A percentile compares a stretch with the other conserved stretches of the same genome.
phyloP scores from a whole-genome alignment of 306 rosid species.

The Quercus aquifolioides region DNA sequence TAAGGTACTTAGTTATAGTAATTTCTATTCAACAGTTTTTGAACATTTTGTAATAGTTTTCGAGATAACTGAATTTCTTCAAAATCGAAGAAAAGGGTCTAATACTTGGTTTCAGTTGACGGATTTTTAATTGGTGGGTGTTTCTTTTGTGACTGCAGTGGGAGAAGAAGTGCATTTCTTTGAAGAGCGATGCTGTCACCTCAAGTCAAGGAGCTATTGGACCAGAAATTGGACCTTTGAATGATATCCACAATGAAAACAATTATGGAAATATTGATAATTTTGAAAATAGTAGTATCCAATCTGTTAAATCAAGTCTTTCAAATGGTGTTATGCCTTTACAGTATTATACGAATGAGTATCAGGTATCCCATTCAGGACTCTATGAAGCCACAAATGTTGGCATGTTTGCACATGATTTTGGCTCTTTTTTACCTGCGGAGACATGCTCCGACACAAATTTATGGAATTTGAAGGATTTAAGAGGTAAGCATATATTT shows the following conservation, averaged over 20 bases:
- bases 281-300: conserved; percentile 53
- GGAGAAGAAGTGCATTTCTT: conserved; percentile 64
- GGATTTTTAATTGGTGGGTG: conserved; percentile 14
- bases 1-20: conserved; percentile 41
- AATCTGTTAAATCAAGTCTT: conserved; percentile 51
- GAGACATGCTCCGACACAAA: conserved; percentile 35
- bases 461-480: conserved; percentile 32
- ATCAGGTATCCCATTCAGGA: conserved; percentile 78
- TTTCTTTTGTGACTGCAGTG: conserved; percentile 55
- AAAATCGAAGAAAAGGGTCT: too few species aligned
- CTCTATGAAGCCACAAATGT: conserved; percentile 33
- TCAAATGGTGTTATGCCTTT: conserved; percentile 91
- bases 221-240: conserved; percentile 46
- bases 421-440: conserved; percentile 29
- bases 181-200: conserved; percentile 36
- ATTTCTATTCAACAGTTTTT: background rate
- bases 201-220: conserved; percentile 31
- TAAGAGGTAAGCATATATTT: conserved; percentile 38
- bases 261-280: conserved; percentile 67
- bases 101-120: background rate
- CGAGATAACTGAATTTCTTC: background rate
- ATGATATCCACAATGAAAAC: conserved; percentile 85
- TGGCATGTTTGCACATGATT: conserved; percentile 28
- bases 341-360: conserved; percentile 80
- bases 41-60: background rate